Evolutionary conservation across 140 eudicot species (phyloP), one percentile per base, ranked within the genome.

Genomic region (Anethum foeniculum): DNA sequence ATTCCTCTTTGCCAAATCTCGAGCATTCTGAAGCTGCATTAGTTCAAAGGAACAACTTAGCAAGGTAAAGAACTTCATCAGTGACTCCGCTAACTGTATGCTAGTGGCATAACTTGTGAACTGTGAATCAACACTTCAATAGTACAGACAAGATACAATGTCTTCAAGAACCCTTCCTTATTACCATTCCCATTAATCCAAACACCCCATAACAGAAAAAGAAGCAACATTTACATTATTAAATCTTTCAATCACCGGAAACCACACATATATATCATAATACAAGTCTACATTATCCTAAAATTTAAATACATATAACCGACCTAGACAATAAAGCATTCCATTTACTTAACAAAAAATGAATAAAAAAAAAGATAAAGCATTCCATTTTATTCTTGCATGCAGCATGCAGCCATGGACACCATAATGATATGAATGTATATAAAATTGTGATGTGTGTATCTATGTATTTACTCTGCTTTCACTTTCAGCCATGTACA

Each of bases 1-100:
- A 16, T 92, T 95, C 80, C 82, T 88, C 84, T 90, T 88, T 30
- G 99, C 94, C 97, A 95, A 88, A 86, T 95, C 97, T 78, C 99
- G 87, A 28, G 97, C 97, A 81, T 90, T 95, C 80, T 90, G 81
- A 85, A 95, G 89, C 99, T 95, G 95, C 43, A 86, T 75, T 77
- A 47, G 9, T 71, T 51, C 27, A 16, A 23, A 78, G 14, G 39
- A 27, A 82, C 7, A 9, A 12, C 49, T 82, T 38, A 69, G 6
- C 23, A 21, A 21, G 65, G 19, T 47, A 47, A 47, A n/a, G 62
- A 39, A 27, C 77, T 72, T 41, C 16, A 74, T 25, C 36, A 74
- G 58, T 23, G 12, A 44, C 38, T 18, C 28, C 16, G 1, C 10
- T 15, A 9, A 7, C 11, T 56, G 27, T 56, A 56, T 19, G 65